Conservation (phyloP, 2,329 filamentous ascomycete species). For the Cadophora malorum region DNA sequence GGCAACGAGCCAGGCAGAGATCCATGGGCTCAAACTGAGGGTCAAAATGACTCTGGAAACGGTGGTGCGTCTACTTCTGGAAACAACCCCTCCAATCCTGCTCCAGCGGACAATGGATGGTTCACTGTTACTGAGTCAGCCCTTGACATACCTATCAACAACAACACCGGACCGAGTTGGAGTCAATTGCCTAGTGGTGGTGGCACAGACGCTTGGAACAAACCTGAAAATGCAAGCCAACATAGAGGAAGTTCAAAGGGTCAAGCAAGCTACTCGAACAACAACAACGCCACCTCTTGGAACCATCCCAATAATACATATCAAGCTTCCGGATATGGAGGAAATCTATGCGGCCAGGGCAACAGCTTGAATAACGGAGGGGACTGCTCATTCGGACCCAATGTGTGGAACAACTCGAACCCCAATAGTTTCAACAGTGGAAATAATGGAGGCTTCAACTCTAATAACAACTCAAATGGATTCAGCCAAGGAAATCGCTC, state of each 20-base stretch:
- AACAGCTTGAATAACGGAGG: not conserved
- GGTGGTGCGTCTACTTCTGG: not conserved
- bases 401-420: slow-evolving; percentile 1
- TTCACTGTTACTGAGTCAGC: not conserved
- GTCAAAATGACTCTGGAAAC: not conserved
- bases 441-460: slow-evolving; percentile 4
- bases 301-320: not conserved
- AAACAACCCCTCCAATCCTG: not conserved
- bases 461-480: not conserved
- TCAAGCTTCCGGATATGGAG: not conserved
- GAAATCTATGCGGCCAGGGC: not conserved
- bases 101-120: not conserved
- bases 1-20: not conserved
- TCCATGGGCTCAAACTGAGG: not conserved
- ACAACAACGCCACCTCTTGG: not conserved
- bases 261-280: not conserved
- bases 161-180: not conserved
- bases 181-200: not conserved
- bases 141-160: not conserved
- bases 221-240: not conserved
- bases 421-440: not conserved
- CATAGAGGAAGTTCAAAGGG: not conserved
- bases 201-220: not conserved
- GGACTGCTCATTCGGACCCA: not conserved
- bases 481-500: not conserved